These are phyloP conservation scores for Eimeria brunetti DNA, from an alignment of 169 alveolate species.

Conservation along the genomic window DNA sequence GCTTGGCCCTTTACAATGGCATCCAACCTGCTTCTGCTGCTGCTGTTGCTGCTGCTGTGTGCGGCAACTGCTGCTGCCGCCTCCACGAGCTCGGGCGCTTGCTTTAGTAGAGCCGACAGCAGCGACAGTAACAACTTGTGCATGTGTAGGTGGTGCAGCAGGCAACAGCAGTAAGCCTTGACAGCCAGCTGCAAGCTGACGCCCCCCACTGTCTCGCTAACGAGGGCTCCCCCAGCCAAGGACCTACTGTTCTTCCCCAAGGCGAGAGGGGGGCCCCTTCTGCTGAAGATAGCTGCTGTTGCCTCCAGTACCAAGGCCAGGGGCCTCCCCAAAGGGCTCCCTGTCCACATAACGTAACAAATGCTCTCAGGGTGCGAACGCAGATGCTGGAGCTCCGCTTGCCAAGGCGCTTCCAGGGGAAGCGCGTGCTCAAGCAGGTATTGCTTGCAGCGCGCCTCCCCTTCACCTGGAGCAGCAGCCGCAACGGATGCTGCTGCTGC, in stretches of 20 bases:
- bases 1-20: neutral
- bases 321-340: conserved; percentile 33
- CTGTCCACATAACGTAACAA: neutral
- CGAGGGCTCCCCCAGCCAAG: conserved; percentile 19
- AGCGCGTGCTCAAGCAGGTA: neutral
- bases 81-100: conserved; percentile 28
- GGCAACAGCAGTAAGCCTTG: conserved; percentile 77
- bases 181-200: conserved; percentile 38
- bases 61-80: conserved; percentile 6
- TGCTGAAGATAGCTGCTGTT: conserved; percentile 41
- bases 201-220: conserved; percentile 70
- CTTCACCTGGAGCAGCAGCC: conserved; percentile 7
- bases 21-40: conserved; percentile 21
- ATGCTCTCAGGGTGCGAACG: conserved; percentile 24
- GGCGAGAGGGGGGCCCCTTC: conserved; percentile 47
- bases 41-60: conserved; percentile 38
- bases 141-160: conserved; percentile 76
- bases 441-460: neutral
- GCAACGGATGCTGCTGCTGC: neutral
- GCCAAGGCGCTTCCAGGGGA: neutral
- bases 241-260: conserved; percentile 10
- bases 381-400: conserved; percentile 34
- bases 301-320: conserved; percentile 20
- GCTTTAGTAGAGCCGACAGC: conserved; percentile 19
- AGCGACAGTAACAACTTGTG: conserved; percentile 33